A percentile compares a stretch with the other conserved stretches of the same genome.
Conservation (phyloP, 1,284 basidiomycete genomes). For the Leccinum pachyderme region DNA sequence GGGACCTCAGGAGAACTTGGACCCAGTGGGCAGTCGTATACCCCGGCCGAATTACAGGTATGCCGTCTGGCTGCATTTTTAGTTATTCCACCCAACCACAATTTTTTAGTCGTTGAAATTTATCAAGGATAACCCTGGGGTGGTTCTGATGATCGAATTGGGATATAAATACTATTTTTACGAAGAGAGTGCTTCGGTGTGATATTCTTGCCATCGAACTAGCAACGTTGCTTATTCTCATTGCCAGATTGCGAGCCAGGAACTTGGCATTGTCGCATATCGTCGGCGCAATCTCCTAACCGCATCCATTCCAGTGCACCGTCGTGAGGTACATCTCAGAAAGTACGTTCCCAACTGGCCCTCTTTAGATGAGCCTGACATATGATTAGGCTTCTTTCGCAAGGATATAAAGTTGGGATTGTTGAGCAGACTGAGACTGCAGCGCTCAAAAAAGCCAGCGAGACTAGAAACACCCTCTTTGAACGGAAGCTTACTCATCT, state of each 20-base stretch:
- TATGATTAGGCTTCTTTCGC: conserved; percentile 67
- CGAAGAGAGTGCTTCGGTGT: conserved; percentile 79
- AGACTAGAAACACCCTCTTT: conserved; percentile 82
- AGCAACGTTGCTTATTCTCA: conserved; percentile 15
- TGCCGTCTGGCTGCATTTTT: neutral
- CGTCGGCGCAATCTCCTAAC: conserved; percentile 77
- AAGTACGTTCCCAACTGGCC: conserved; percentile 50
- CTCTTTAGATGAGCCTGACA: neutral
- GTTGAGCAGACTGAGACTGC: conserved; percentile 94
- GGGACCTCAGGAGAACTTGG: conserved; percentile 58
- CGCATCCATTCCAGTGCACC: conserved; percentile 81
- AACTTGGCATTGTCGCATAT: conserved; percentile 82
- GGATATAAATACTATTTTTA: conserved; percentile 91
- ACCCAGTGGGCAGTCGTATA: conserved; percentile 77
- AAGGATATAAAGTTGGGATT: conserved; percentile 89
- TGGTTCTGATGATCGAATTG: conserved; percentile 82
- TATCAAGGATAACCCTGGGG: conserved; percentile 72
- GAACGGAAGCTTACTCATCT: conserved; percentile 77
- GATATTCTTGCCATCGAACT: conserved; percentile 1
- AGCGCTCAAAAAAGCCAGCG: conserved; percentile 89
- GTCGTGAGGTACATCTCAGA: conserved; percentile 84
- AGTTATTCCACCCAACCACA: neutral
- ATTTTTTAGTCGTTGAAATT: conserved; percentile 43
- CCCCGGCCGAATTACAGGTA: conserved; percentile 83
- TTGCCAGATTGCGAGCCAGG: conserved; percentile 68